phyloP scores from a whole-genome alignment of 2,329 filamentous ascomycete species.

The Podosphaera xanthii region DNA sequence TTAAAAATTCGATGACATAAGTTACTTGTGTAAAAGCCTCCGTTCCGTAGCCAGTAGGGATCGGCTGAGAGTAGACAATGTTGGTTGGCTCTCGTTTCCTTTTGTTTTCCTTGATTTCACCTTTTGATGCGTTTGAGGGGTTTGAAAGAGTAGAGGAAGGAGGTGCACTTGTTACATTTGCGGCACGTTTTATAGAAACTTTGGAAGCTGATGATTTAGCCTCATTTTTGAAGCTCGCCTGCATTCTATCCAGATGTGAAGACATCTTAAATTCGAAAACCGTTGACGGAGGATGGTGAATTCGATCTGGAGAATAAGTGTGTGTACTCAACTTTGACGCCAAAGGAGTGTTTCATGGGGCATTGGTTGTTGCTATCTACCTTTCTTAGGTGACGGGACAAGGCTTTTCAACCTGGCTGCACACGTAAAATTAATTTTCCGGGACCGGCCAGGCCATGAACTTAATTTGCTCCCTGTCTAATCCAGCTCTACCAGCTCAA shows the following conservation, averaged over 20 bases:
- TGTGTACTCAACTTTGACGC: no score
- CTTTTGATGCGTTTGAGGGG: conserved; percentile 26
- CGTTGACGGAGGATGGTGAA: background rate
- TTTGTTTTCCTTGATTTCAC: conserved; percentile 38
- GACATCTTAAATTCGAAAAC: conserved; percentile 25
- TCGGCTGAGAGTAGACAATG: conserved; percentile 55
- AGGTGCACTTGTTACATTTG: conserved; percentile 26
- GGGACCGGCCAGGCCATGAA: no score
- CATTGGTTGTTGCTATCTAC: no score
- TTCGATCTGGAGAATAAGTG: background rate
- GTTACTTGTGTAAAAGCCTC: conserved; percentile 74
- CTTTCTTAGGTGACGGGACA: no score
- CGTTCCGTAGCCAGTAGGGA: conserved; percentile 49
- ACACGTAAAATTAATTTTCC: no score
- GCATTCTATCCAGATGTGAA: conserved; percentile 39
- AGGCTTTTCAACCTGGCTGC: no score
- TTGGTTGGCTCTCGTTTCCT: conserved; percentile 31
- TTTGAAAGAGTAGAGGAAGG: conserved; percentile 36
- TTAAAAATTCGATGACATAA: conserved; percentile 67
- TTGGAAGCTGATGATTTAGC: conserved; percentile 41
- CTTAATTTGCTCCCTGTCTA: no score
- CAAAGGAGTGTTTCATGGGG: background rate
- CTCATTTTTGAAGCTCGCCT: conserved; percentile 36
- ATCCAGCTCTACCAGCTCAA: background rate
- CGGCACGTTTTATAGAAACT: conserved; percentile 27